Conservation (phyloP, 2,329 filamentous ascomycete species). For the Tolypocladium cylindrosporum region DNA sequence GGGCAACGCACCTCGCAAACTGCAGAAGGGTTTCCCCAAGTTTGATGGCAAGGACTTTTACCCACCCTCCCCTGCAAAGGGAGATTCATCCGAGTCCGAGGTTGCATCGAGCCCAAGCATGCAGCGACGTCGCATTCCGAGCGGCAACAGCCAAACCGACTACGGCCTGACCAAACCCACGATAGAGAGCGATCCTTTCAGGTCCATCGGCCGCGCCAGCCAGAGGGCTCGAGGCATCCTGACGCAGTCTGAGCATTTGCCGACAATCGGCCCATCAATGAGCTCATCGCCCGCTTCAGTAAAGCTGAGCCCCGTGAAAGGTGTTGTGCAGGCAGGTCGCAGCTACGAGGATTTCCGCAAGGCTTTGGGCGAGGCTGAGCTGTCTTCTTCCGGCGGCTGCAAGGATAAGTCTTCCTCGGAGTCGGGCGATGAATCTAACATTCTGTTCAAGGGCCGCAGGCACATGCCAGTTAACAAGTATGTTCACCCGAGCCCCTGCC, state of each 20-base stretch:
- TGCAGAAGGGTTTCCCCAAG: constrained; percentile 45
- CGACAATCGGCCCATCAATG: constrained; percentile 11
- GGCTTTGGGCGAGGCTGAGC: constrained; percentile 5
- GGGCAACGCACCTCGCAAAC: constrained; percentile 42
- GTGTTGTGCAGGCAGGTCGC: constrained; percentile 11
- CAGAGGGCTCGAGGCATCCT: constrained; percentile 12
- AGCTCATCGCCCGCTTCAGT: constrained; percentile 10
- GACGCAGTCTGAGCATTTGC: constrained; percentile 23
- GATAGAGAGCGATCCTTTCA: constrained; percentile 11
- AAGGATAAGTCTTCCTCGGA: constrained; percentile 17
- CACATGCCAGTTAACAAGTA: constrained; percentile 19
- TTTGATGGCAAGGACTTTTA: constrained; percentile 59
- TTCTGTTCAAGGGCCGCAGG: constrained; percentile 29
- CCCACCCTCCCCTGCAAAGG: constrained; percentile 36
- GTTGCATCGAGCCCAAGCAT: background rate
- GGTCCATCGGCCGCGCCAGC: constrained; percentile 7
- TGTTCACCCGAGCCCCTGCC: background rate
- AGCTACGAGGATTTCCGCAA: constrained; percentile 18
- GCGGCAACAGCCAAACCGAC: constrained; percentile 1
- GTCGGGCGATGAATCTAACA: constrained; percentile 21
- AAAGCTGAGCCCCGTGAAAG: constrained; percentile 13
- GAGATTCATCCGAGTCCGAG: background rate
- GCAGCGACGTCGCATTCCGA: background rate
- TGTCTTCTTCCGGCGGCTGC: constrained; percentile 3
- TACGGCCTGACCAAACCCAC: constrained; percentile 1